Conservation (phyloP, 2,329 filamentous ascomycete species). For the Neurospora sp. region DNA sequence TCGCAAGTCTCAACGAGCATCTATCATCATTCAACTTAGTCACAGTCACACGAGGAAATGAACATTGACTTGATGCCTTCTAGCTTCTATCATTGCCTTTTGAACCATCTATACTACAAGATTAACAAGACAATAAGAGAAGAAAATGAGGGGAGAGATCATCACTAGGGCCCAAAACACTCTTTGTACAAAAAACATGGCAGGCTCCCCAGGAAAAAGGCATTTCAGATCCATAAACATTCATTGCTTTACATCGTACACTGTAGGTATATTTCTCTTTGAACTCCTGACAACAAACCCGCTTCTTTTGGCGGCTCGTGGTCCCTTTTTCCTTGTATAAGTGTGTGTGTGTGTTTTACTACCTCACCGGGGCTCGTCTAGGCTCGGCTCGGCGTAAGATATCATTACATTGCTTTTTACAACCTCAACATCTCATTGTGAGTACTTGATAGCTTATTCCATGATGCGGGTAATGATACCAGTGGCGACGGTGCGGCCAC, state of each 20-base stretch:
- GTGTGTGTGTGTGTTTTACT: background rate
- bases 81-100: slow-evolving; percentile 10
- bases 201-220: slow-evolving; percentile 7
- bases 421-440: slow-evolving; percentile 1
- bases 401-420: background rate
- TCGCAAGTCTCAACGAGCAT: background rate
- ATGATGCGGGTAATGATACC: slow-evolving; percentile 69
- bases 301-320: background rate
- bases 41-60: background rate
- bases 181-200: slow-evolving; percentile 14
- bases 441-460: slow-evolving; percentile 31
- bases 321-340: background rate
- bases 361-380: background rate
- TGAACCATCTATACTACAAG: slow-evolving; percentile 20
- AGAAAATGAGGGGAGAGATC: slow-evolving; percentile 20
- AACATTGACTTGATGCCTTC: slow-evolving; percentile 11
- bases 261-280: background rate
- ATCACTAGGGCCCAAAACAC: slow-evolving; percentile 2
- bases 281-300: background rate
- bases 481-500: slow-evolving; percentile 80
- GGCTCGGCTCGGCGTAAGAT: background rate
- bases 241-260: slow-evolving; percentile 14
- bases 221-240: slow-evolving; percentile 5
- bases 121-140: slow-evolving; percentile 16
- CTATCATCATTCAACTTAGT: too few species aligned